Conservation (phyloP, 202 grass and related monocot species). For the Zizania palustris region DNA sequence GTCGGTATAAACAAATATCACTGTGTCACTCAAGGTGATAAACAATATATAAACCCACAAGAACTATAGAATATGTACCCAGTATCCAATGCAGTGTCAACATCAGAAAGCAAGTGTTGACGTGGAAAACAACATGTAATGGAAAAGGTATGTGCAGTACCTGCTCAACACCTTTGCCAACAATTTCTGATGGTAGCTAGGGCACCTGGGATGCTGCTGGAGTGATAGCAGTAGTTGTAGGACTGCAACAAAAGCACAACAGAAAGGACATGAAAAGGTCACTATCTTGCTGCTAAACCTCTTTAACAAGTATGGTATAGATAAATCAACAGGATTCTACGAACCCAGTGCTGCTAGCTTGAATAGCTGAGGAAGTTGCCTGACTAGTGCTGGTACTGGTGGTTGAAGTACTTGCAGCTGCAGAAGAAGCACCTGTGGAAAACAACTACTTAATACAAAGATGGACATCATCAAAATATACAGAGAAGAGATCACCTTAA, state of each 20-base stretch:
- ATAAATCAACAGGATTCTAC: constrained; percentile 42
- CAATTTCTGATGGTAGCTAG: constrained; percentile 92
- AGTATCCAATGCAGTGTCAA: constrained; percentile 3
- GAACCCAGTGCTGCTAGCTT: constrained; percentile 74
- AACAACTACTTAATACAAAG: constrained; percentile 27
- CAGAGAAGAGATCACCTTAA: background rate
- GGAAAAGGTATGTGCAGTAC: constrained; percentile 44
- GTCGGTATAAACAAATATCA: background rate
- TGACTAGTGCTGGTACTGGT: constrained; percentile 62
- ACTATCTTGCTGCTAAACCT: constrained; percentile 35
- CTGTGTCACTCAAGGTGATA: constrained; percentile 25
- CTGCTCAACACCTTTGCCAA: constrained; percentile 93
- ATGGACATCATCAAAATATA: constrained; percentile 6
- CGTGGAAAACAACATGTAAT: constrained; percentile 13
- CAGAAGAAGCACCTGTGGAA: constrained; percentile 53
- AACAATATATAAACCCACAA: constrained; percentile 19
- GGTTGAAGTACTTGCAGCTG: constrained; percentile 51
- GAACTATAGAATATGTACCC: constrained; percentile 5
- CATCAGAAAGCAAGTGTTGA: background rate
- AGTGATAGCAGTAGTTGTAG: constrained; percentile 52
- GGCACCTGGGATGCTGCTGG: constrained; percentile 54
- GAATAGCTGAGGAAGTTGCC: constrained; percentile 64
- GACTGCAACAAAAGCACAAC: constrained; percentile 43
- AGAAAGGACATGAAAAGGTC: constrained; percentile 32
- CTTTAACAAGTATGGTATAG: constrained; percentile 13